Conservation (phyloP, 2,329 filamentous ascomycete species). For the Xylariaceae sp. region DNA sequence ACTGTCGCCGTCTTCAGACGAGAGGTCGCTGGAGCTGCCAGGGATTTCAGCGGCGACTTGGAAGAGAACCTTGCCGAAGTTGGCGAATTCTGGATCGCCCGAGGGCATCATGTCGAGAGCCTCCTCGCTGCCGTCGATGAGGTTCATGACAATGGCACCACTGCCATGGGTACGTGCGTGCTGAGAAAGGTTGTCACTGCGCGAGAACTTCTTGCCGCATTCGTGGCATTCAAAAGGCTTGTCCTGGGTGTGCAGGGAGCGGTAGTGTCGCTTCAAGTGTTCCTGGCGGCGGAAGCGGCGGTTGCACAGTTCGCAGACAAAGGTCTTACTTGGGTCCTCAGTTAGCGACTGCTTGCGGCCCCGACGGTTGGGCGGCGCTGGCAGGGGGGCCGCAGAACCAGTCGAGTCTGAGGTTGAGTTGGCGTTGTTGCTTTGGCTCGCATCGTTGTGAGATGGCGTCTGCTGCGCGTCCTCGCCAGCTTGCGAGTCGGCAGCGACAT, state of each 20-base stretch:
- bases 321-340: slow-evolving; percentile 96
- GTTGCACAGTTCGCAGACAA: slow-evolving; percentile 92
- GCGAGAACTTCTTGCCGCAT: slow-evolving; percentile 98
- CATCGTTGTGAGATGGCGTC: slow-evolving; percentile 24
- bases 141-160: slow-evolving; percentile 83
- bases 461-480: slow-evolving; percentile 28
- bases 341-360: slow-evolving; percentile 98
- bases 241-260: slow-evolving; percentile 95
- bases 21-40: slow-evolving; percentile 53
- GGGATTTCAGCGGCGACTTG: slow-evolving; percentile 69
- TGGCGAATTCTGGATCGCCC: slow-evolving; percentile 54
- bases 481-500: slow-evolving; percentile 31
- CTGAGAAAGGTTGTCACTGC: slow-evolving; percentile 94
- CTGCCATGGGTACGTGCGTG: slow-evolving; percentile 90
- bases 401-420: slow-evolving; percentile 37
- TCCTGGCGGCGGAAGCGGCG: slow-evolving; percentile 97
- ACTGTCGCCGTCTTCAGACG: slow-evolving; percentile 43
- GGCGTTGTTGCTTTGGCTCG: slow-evolving; percentile 28
- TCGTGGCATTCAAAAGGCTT: slow-evolving; percentile 98
- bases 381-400: slow-evolving; percentile 34
- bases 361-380: slow-evolving; percentile 70
- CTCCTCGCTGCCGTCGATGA: slow-evolving; percentile 64
- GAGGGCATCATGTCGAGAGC: slow-evolving; percentile 34
- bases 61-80: slow-evolving; percentile 72
- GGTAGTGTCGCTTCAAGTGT: slow-evolving; percentile 96